A percentile compares a stretch with the other conserved stretches of the same genome.
phyloP scores from a whole-genome alignment of 1,284 basidiomycete genomes.

The Sphaerobolus stellatus region DNA sequence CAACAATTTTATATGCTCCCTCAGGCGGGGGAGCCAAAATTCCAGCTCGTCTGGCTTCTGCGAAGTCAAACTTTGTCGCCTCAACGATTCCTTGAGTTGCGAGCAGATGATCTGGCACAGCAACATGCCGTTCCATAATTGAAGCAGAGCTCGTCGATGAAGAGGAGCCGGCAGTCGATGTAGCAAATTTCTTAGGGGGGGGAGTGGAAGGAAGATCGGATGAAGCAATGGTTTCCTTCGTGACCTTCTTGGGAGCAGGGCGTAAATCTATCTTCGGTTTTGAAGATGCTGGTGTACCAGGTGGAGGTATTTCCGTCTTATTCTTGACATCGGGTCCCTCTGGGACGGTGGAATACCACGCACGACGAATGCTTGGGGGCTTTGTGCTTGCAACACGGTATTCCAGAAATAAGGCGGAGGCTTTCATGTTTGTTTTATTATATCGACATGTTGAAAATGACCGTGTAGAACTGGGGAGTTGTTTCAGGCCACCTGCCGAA shows the following conservation, averaged over 20 bases:
- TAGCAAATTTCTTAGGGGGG: slow-evolving; percentile 14
- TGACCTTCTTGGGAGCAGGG: slow-evolving; percentile 59
- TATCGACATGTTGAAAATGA: slow-evolving; percentile 8
- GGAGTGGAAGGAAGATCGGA: slow-evolving; percentile 18
- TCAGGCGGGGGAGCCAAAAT: slow-evolving; percentile 63
- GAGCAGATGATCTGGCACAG: slow-evolving; percentile 6
- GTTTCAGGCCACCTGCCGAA: slow-evolving; percentile 1
- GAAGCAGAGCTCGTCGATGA: slow-evolving; percentile 2
- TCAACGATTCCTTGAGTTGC: slow-evolving; percentile 36
- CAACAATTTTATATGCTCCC: slow-evolving; percentile 53
- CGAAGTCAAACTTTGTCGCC: slow-evolving; percentile 59
- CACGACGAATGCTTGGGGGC: neutral
- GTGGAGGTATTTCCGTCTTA: neutral
- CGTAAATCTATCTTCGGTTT: slow-evolving; percentile 62
- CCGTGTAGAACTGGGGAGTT: neutral
- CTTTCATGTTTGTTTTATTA: neutral
- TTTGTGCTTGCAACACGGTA: neutral
- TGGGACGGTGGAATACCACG: slow-evolving; percentile 7
- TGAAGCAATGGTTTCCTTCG: slow-evolving; percentile 16
- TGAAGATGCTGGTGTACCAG: neutral
- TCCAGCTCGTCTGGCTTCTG: slow-evolving; percentile 64
- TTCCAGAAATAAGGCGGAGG: neutral
- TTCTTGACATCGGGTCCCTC: neutral
- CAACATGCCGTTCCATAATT: slow-evolving; percentile 17
- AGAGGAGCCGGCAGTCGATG: slow-evolving; percentile 9